phyloP scores from a whole-genome alignment of 441 rosid species.

The Populus hybrid region DNA sequence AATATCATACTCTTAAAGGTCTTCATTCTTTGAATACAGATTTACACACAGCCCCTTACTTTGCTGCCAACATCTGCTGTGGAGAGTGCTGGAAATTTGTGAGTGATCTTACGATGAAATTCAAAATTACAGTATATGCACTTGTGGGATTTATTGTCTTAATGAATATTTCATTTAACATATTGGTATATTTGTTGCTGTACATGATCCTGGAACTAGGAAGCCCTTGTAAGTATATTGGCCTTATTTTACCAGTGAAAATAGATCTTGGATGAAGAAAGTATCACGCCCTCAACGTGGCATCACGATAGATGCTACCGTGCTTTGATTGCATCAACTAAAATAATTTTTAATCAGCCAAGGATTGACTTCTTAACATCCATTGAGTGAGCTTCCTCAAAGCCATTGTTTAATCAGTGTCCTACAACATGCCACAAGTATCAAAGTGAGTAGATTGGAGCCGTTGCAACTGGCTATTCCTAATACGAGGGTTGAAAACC shows the following conservation, averaged over 20 bases:
- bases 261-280: background rate
- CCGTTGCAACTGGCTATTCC: background rate
- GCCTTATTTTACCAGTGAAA: background rate
- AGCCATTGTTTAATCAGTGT: background rate
- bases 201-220: background rate
- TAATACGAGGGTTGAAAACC: too few species aligned
- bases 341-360: background rate
- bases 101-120: conserved; percentile 31
- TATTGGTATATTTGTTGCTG: background rate
- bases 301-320: background rate
- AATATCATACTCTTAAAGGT: background rate
- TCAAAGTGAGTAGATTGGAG: background rate
- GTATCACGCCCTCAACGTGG: background rate
- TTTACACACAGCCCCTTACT: conserved; percentile 59
- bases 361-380: background rate
- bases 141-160: background rate
- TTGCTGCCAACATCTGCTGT: conserved; percentile 69
- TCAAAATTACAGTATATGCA: background rate
- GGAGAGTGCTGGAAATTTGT: conserved; percentile 79
- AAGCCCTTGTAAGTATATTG: background rate
- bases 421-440: background rate
- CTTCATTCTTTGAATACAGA: conserved; percentile 33
- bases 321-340: background rate
- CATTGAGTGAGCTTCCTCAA: background rate
- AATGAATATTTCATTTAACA: background rate